Evolutionary conservation across 257 asterid genomes (phyloP).

Genomic region (Haberlea rhodopensis): DNA sequence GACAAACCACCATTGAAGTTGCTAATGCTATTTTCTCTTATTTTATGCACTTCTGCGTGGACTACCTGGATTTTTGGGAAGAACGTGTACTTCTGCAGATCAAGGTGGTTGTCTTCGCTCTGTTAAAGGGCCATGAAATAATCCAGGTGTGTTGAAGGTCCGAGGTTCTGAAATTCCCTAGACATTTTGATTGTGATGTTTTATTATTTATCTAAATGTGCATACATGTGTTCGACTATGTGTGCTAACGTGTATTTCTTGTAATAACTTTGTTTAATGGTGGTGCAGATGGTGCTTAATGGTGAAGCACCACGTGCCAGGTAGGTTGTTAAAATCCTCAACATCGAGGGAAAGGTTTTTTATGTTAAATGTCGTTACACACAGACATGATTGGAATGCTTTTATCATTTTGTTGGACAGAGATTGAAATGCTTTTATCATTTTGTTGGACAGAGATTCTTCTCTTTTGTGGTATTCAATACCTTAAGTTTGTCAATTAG

Average conservation of each 20-base stretch:
- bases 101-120: too few species aligned
- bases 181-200: too few species aligned
- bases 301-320: slow-evolving; percentile 81
- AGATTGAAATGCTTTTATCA: too few species aligned
- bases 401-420: too few species aligned
- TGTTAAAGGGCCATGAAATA: slow-evolving; percentile 98
- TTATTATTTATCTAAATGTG: background rate
- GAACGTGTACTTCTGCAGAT: too few species aligned
- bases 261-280: slow-evolving; percentile 6
- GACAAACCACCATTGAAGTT: too few species aligned
- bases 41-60: too few species aligned
- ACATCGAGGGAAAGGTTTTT: slow-evolving; percentile 92
- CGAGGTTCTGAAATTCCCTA: background rate
- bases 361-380: slow-evolving; percentile 88
- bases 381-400: slow-evolving; percentile 42
- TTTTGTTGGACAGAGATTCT: slow-evolving; percentile 1
- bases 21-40: too few species aligned
- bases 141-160: slow-evolving; percentile 87
- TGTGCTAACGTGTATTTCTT: background rate
- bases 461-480: slow-evolving; percentile 21
- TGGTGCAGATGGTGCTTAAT: slow-evolving; percentile 70
- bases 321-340: slow-evolving; percentile 88
- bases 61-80: too few species aligned
- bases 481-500: slow-evolving; percentile 22
- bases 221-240: background rate